Base-by-base conservation (phyloP, 148 eudicot genomes). In the Fallopia convolvulus region DNA sequence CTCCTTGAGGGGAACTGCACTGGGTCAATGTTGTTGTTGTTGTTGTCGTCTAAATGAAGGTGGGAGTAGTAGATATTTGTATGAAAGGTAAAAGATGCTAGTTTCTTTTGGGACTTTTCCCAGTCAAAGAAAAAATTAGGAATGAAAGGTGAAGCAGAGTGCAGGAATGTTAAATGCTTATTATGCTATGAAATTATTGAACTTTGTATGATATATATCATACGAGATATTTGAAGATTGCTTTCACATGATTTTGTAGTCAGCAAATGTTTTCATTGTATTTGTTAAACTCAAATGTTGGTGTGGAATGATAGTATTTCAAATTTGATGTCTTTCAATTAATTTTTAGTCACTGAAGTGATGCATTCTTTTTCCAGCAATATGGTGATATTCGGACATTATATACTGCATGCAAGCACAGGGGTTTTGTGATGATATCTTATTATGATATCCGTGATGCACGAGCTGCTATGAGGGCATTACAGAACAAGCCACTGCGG, bases 341-440 rank as follows among this genome's bases (percentile, higher is more conserved):
- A 39, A 60, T 42, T 65, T 56, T 12, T 30, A 12, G 70, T 32
- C 70, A 65, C 70, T 65, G 70, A 65, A 65, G 17, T 30, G 40
- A 65, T 30, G 41, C 40, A 33, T 65, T 65, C 40, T 33, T 47
- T 26, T 78, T 80, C 79, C 80, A 95, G 99, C 97, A 92, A 91
- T 92, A 86, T 87, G 99, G 99, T 15, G 93, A 92, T 83, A 95
- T 95, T 79, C 84, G 97, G 79, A 90, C 97, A 55, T 81, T 95
- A 50, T 92, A 95, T 78, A 92, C 99, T 58, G 91, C 97, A 18
- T 91, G 97, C 83, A 95, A 95, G 81, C 97, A 91, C 76, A 81
- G 97, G 83, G 99, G 99, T 44, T 95, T 95, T 85, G 97, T 95
- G 81, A 95, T 95, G 99, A 92, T 95, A 81, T 92, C 99, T 36